Conservation (phyloP, 2,329 filamentous ascomycete species). For the Colletotrichum magnum region DNA sequence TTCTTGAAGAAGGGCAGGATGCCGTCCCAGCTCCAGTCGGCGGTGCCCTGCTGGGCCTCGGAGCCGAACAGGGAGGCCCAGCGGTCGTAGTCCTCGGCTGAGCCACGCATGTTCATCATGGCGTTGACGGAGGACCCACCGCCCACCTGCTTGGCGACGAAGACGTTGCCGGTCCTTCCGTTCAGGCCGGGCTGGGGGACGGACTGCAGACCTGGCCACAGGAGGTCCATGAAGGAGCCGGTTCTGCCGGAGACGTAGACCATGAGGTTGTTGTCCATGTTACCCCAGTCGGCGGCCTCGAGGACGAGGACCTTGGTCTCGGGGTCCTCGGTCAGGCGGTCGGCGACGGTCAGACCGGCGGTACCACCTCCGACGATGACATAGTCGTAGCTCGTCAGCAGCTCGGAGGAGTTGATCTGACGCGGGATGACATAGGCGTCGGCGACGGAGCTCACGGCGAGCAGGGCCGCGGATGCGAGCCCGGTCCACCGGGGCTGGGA, state of each 20-base stretch:
- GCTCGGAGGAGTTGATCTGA: constrained; percentile 28
- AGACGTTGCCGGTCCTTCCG: constrained; percentile 23
- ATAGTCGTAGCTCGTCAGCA: constrained; percentile 46
- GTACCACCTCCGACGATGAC: constrained; percentile 51
- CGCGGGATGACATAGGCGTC: constrained; percentile 26
- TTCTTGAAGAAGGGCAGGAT: constrained; percentile 62
- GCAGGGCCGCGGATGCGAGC: constrained; percentile 2
- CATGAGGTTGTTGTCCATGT: constrained; percentile 28
- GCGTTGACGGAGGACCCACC: constrained; percentile 40
- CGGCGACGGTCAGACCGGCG: constrained; percentile 51
- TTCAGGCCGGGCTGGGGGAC: constrained; percentile 32
- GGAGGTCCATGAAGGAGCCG: neutral
- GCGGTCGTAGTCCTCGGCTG: constrained; percentile 42
- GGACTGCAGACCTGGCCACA: constrained; percentile 21
- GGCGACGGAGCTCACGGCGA: constrained; percentile 17
- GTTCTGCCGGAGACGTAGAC: neutral
- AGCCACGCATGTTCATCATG: constrained; percentile 41
- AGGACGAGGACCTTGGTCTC: constrained; percentile 31
- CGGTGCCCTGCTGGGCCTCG: constrained; percentile 44
- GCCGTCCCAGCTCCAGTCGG: constrained; percentile 52
- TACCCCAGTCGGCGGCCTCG: constrained; percentile 35
- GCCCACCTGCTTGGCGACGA: constrained; percentile 33
- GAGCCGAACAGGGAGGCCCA: constrained; percentile 56
- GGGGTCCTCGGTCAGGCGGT: constrained; percentile 45
- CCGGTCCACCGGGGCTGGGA: constrained; percentile 23